These are phyloP conservation scores for Crithidia mellificae DNA, from an alignment of 208 protist species.

Conservation along the genomic window DNA sequence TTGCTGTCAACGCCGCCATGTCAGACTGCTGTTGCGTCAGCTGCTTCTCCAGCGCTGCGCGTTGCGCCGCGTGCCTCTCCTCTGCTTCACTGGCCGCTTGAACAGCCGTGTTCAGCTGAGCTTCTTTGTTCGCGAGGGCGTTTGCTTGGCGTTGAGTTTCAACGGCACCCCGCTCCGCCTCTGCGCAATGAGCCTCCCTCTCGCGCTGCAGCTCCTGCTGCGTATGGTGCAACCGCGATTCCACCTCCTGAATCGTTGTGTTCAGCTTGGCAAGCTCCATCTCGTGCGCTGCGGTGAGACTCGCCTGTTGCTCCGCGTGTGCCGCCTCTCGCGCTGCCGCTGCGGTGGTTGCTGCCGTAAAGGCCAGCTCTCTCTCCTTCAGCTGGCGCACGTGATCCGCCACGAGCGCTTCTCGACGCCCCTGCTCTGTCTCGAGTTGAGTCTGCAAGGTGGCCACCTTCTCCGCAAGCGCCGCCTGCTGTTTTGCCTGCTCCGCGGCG, in stretches of 20 bases:
- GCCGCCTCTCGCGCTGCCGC: neutral
- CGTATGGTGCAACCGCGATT: conserved; percentile 1
- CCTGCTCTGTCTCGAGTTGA: neutral
- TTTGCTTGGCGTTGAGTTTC: neutral
- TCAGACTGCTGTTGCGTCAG: conserved; percentile 12
- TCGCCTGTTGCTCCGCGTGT: neutral
- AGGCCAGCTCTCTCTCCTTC: neutral
- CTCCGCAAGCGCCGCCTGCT: neutral
- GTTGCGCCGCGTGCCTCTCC: neutral
- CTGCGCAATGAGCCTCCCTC: conserved; percentile 7
- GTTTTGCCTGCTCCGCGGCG: conserved; percentile 1
- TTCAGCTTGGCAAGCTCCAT: neutral
- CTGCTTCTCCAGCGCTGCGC: neutral
- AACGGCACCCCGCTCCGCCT: neutral
- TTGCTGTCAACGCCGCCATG: neutral
- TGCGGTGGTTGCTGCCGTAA: neutral
- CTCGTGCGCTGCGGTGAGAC: neutral
- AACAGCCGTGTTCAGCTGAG: conserved; percentile 10
- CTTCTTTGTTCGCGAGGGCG: conserved; percentile 1
- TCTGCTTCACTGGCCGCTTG: neutral
- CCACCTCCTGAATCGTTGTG: too few relatives aligned
- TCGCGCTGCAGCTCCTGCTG: conserved; percentile 6
- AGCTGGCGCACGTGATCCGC: neutral
- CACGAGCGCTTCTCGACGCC: neutral
- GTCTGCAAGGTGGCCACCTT: neutral